Evolutionary conservation across 2,329 filamentous ascomycete genomes (phyloP), one percentile per base, ranked within the genome.

Genomic region (Colletotrichum paranaense): DNA sequence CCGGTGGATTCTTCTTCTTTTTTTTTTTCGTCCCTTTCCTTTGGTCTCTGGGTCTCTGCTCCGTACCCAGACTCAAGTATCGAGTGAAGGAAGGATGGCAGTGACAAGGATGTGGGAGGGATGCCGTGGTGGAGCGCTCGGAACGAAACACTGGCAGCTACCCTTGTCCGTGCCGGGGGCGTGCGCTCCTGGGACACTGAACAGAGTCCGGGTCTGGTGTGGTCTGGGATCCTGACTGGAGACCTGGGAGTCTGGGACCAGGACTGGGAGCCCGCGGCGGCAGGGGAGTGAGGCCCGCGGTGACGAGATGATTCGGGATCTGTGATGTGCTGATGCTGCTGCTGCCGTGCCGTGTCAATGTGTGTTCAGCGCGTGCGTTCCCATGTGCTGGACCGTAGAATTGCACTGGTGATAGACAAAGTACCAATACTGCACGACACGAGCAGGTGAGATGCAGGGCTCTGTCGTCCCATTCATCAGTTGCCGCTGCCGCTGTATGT

Each of bases 61-160:
- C 4, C 19, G 19, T 35, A 52, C 53, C 32, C 46, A 64, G 35
- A 60, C 59, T 60, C 66, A n/a, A 49, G 35, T 68, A 46, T 57
- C 52, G 66, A 55, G 70, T 72, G 70, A 66, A 69, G 35, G 66
- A 64, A 42, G 56, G 62, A 53, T 58, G 52, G 26, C 62, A 64
- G 53, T 32, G 62, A 59, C 72, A 72, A 72, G 72, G 72, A 63
- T 74, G 57, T 38, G 49, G 62, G 9, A 57, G 67, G 62, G 68
- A 72, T 64, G 68, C 68, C 57, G 68, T 49, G 72, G 52, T 72
- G 72, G 72, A 53, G 68, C 71, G 62, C 69, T 74, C 68, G 68
- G 72, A 72, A 72, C 72, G 68, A 74, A 74, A 74, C 72, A 68
- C 62, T 72, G 72, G 72, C 72, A 74, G 72, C 68, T 74, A 74